A percentile compares a stretch with the other conserved stretches of the same genome.
phyloP scores from a whole-genome alignment of 768 basidiomycete genomes.

The Trametes cingulata region DNA sequence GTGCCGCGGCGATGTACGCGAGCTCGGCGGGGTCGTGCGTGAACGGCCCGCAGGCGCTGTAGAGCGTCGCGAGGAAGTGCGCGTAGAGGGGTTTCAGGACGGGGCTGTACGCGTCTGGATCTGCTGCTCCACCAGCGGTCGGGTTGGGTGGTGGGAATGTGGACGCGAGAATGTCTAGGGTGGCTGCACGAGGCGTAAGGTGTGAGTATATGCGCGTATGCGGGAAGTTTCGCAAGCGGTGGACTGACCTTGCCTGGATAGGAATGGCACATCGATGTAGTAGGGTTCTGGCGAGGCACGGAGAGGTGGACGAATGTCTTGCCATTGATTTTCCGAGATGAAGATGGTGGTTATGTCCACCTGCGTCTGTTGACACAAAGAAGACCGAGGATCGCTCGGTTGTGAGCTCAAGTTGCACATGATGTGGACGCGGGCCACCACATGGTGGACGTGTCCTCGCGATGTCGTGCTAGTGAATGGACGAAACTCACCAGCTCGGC shows the following conservation, averaged over 20 bases:
- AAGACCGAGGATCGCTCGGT: neutral
- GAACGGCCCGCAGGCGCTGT: slow-evolving; percentile 62
- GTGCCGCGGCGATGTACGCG: slow-evolving; percentile 72
- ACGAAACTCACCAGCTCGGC: slow-evolving; percentile 63
- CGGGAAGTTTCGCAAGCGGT: too few species aligned
- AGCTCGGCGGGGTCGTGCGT: slow-evolving; percentile 69
- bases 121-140: slow-evolving; percentile 10
- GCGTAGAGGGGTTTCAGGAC: slow-evolving; percentile 57
- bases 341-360: slow-evolving; percentile 62
- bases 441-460: neutral
- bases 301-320: slow-evolving; percentile 65
- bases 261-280: slow-evolving; percentile 55
- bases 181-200: slow-evolving; percentile 28
- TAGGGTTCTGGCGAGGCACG: slow-evolving; percentile 77
- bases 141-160: slow-evolving; percentile 34
- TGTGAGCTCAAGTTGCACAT: neutral
- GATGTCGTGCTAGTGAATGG: neutral
- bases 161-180: slow-evolving; percentile 39
- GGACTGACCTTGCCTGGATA: slow-evolving; percentile 54
- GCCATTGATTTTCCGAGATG: slow-evolving; percentile 68
- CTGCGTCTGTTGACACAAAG: slow-evolving; percentile 44
- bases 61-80: slow-evolving; percentile 62
- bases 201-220: neutral
- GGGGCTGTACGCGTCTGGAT: slow-evolving; percentile 49
- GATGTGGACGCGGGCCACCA: neutral